These are phyloP conservation scores for Austroboletus niveus DNA, from an alignment of 1,284 basidiomycete species.

Conservation along the genomic window DNA sequence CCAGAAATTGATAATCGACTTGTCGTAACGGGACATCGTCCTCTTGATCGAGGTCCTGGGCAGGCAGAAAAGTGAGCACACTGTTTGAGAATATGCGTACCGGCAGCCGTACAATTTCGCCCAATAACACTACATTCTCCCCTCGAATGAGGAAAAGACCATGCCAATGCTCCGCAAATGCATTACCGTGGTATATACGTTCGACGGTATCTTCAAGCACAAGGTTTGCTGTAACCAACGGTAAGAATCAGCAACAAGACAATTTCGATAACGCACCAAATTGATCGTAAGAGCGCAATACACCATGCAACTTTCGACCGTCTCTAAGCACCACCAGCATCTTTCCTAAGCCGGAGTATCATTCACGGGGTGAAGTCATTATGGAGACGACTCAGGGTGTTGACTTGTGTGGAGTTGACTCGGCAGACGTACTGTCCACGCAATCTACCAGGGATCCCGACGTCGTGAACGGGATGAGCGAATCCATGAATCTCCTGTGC, in stretches of 20 bases:
- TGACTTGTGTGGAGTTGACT: slow-evolving; percentile 49
- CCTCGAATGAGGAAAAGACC: slow-evolving; percentile 95
- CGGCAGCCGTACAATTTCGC: slow-evolving; percentile 82
- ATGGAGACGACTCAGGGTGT: slow-evolving; percentile 50
- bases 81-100: slow-evolving; percentile 6
- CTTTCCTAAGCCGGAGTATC: slow-evolving; percentile 71
- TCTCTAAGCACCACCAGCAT: slow-evolving; percentile 97
- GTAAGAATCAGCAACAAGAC: slow-evolving; percentile 2
- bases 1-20: slow-evolving; percentile 69
- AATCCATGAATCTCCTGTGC: slow-evolving; percentile 67
- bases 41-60: slow-evolving; percentile 89
- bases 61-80: slow-evolving; percentile 6
- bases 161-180: slow-evolving; percentile 81
- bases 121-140: slow-evolving; percentile 96
- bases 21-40: slow-evolving; percentile 82
- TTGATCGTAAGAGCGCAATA: slow-evolving; percentile 97
- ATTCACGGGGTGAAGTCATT: slow-evolving; percentile 27
- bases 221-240: slow-evolving; percentile 71
- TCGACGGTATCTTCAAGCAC: slow-evolving; percentile 90
- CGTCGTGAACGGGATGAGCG: slow-evolving; percentile 93
- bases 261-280: slow-evolving; percentile 72
- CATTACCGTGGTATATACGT: slow-evolving; percentile 78
- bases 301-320: slow-evolving; percentile 94
- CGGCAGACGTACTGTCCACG: slow-evolving; percentile 93
- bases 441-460: slow-evolving; percentile 96